A percentile compares a stretch with the other conserved stretches of the same genome.
Conservation (phyloP, 2,329 filamentous ascomycete species). For the Aspergillus sp. region DNA sequence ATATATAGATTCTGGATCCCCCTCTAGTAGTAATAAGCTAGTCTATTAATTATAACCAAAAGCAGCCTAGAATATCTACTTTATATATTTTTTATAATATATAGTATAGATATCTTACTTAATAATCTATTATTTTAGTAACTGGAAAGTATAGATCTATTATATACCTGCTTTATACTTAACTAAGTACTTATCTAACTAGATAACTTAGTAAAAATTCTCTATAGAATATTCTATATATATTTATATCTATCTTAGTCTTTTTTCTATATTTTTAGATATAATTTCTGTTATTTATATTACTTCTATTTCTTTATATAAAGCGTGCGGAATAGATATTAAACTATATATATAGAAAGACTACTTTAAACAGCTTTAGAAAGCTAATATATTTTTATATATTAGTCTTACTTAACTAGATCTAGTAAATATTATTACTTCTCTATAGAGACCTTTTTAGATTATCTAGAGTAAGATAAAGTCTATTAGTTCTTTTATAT, state of each 20-base stretch:
- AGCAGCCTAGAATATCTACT: slow-evolving; percentile 21
- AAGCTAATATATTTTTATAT: neutral
- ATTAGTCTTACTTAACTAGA: neutral
- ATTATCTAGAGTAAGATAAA: neutral
- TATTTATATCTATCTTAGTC: slow-evolving; percentile 5
- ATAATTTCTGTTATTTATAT: slow-evolving; percentile 2
- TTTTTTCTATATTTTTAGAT: slow-evolving; percentile 4
- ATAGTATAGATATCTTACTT: slow-evolving; percentile 3
- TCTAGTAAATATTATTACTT: neutral
- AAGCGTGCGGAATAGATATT: neutral
- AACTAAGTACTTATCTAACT: slow-evolving; percentile 12
- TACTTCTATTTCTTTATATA: neutral
- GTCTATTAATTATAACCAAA: slow-evolving; percentile 6
- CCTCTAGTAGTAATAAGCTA: slow-evolving; percentile 7
- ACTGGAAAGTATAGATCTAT: slow-evolving; percentile 11
- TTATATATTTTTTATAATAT: slow-evolving; percentile 8
- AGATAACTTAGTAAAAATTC: slow-evolving; percentile 12
- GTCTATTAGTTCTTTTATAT: neutral
- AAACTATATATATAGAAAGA: neutral
- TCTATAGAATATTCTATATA: slow-evolving; percentile 9
- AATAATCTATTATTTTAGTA: slow-evolving; percentile 1
- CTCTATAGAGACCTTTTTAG: neutral
- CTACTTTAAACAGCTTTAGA: neutral
- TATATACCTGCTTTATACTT: slow-evolving; percentile 7
- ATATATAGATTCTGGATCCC: slow-evolving; percentile 1